Percentiles rank a stretch among this genome's conserved stretches.
These are phyloP conservation scores for Parmales sp. DNA, from an alignment of 108 stramenopile species.

Conservation along the genomic window DNA sequence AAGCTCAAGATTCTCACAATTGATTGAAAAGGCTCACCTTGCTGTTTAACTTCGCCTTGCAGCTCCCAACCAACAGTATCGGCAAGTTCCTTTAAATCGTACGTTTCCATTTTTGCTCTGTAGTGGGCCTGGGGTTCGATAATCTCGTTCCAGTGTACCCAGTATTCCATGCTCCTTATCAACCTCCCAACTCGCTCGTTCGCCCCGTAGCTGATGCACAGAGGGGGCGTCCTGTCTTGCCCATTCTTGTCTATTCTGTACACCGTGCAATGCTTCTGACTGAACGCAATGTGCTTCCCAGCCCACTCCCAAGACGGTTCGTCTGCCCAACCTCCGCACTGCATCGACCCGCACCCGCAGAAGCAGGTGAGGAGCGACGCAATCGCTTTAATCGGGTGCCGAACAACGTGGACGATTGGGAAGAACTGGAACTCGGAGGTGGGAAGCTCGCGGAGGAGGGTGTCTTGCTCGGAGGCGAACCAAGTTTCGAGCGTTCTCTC, in stretches of 20 bases:
- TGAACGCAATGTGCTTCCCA: constrained; percentile 2
- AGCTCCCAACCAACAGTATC: background rate
- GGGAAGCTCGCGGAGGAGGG: background rate
- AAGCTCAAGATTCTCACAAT: too few species aligned
- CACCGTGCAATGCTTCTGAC: background rate
- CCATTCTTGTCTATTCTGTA: background rate
- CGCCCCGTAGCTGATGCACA: background rate
- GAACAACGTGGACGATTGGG: background rate
- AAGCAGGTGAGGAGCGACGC: background rate
- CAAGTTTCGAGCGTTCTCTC: background rate
- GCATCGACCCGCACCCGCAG: constrained; percentile 7
- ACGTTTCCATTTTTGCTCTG: background rate
- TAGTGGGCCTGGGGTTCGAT: background rate
- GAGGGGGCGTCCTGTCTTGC: too few species aligned
- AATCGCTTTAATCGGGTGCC: constrained; percentile 5
- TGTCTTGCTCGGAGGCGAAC: constrained; percentile 7
- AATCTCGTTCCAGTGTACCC: constrained; percentile 4
- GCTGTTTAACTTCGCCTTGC: background rate
- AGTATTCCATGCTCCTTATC: background rate
- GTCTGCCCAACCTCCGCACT: constrained; percentile 2
- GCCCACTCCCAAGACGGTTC: constrained; percentile 10
- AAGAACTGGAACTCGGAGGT: background rate
- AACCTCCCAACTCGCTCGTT: background rate
- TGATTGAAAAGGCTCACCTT: too few species aligned
- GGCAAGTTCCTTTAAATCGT: background rate